Evolutionary conservation across 2,329 filamentous ascomycete genomes (phyloP).

Genomic region (Parastagonospora avenae): DNA sequence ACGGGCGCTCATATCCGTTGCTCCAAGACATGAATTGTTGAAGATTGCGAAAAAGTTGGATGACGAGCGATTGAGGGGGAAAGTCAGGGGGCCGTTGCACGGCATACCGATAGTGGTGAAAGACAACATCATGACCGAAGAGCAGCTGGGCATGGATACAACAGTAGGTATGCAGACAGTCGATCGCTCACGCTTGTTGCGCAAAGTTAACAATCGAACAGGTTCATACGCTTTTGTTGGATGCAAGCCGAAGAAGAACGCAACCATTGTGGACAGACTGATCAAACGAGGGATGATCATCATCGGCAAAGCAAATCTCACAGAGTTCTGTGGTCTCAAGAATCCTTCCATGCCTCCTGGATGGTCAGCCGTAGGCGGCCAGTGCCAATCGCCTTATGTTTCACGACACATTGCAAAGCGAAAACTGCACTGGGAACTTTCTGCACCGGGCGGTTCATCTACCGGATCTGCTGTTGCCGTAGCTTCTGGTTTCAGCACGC

Average conservation of each 20-base stretch:
- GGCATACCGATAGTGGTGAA: conserved; percentile 52
- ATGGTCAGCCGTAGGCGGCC: conserved; percentile 49
- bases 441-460: conserved; percentile 43
- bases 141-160: conserved; percentile 47
- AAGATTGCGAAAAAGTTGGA: conserved; percentile 47
- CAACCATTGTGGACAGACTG: conserved; percentile 46
- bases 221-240: conserved; percentile 47
- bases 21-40: conserved; percentile 44
- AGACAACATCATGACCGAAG: conserved; percentile 49
- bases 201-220: conserved; percentile 9
- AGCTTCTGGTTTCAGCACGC: conserved; percentile 48
- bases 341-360: conserved; percentile 45
- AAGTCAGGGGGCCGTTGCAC: conserved; percentile 47
- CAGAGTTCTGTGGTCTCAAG: conserved; percentile 46
- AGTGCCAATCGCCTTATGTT: conserved; percentile 48
- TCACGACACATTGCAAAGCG: conserved; percentile 45
- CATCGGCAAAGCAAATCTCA: conserved; percentile 51
- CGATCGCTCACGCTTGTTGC: background rate
- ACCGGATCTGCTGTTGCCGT: conserved; percentile 48
- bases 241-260: conserved; percentile 44
- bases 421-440: conserved; percentile 44
- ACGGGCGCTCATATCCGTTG: conserved; percentile 46
- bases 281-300: conserved; percentile 49
- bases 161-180: conserved; percentile 41
- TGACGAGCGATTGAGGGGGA: conserved; percentile 44